phyloP scores from a whole-genome alignment of 306 rosid genomes.

The Gillenia trifoliata region DNA sequence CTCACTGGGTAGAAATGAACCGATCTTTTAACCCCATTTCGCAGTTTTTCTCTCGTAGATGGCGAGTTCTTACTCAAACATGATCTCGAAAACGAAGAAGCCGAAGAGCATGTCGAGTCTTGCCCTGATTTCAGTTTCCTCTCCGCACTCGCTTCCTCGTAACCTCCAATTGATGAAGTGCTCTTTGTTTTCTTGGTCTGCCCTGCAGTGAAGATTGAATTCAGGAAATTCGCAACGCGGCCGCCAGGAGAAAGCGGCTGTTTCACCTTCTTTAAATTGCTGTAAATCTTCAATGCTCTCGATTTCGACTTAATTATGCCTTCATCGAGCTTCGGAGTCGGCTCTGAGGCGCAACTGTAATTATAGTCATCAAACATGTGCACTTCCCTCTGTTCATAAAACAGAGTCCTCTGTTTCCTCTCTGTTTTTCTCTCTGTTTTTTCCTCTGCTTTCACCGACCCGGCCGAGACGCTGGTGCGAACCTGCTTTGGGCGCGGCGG shows the following conservation, averaged over 20 bases:
- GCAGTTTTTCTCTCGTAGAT: conserved; percentile 41
- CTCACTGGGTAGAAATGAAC: conserved; percentile 80
- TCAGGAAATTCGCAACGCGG: conserved; percentile 57
- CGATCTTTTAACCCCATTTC: conserved; percentile 51
- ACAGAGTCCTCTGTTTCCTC: conserved; percentile 30
- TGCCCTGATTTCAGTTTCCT: conserved; percentile 35
- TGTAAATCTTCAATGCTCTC: conserved; percentile 69
- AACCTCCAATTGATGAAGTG: conserved; percentile 12
- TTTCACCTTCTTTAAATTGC: conserved; percentile 79
- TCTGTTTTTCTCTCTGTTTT: conserved; percentile 33
- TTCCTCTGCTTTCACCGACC: conserved; percentile 26
- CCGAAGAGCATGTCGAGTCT: conserved; percentile 66
- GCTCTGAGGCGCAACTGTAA: conserved; percentile 9
- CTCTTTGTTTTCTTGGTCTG: conserved; percentile 28
- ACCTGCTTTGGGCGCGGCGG: conserved; percentile 51
- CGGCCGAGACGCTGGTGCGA: conserved; percentile 30
- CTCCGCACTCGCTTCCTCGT: conserved; percentile 15
- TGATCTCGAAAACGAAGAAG: conserved; percentile 71
- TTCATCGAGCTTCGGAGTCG: conserved; percentile 20
- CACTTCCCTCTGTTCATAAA: conserved; percentile 14
- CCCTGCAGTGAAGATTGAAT: conserved; percentile 50
- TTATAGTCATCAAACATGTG: conserved; percentile 25
- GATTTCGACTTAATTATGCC: conserved; percentile 60
- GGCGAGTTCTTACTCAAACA: conserved; percentile 72
- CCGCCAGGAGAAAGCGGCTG: conserved; percentile 91